phyloP scores from a whole-genome alignment of 345 rosid genomes.

The Rhodamnia argentea region DNA sequence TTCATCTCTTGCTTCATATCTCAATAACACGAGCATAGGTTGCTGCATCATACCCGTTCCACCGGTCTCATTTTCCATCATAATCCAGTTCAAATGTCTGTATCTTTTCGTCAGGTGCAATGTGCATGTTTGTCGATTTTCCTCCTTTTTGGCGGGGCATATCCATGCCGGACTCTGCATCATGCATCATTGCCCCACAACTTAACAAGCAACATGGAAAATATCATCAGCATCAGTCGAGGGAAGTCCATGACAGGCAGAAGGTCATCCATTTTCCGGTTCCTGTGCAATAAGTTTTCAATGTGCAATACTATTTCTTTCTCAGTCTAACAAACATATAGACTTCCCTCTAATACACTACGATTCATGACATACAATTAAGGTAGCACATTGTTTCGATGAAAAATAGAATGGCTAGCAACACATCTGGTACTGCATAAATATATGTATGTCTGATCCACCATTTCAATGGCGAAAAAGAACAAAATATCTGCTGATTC shows the following conservation, averaged over 20 bases:
- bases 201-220: constrained; percentile 10
- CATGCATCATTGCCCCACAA: constrained; percentile 86
- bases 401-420: neutral
- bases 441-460: neutral
- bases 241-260: neutral
- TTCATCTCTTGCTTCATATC: constrained; percentile 66
- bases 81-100: constrained; percentile 72
- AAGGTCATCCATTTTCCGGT: neutral
- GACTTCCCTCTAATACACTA: neutral
- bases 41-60: constrained; percentile 79
- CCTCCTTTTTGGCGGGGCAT: constrained; percentile 73
- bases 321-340: neutral
- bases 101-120: constrained; percentile 80
- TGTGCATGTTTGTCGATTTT: constrained; percentile 53
- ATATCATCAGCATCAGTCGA: neutral
- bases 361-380: neutral
- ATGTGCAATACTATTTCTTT: neutral
- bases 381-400: neutral
- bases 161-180: constrained; percentile 55
- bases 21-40: constrained; percentile 56
- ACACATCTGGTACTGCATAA: neutral
- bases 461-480: neutral
- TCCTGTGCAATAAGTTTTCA: neutral
- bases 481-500: neutral
- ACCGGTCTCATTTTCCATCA: constrained; percentile 78